Evolutionary conservation across 495 filamentous ascomycete genomes (phyloP).

Genomic region (Talaromyces wortmannii): DNA sequence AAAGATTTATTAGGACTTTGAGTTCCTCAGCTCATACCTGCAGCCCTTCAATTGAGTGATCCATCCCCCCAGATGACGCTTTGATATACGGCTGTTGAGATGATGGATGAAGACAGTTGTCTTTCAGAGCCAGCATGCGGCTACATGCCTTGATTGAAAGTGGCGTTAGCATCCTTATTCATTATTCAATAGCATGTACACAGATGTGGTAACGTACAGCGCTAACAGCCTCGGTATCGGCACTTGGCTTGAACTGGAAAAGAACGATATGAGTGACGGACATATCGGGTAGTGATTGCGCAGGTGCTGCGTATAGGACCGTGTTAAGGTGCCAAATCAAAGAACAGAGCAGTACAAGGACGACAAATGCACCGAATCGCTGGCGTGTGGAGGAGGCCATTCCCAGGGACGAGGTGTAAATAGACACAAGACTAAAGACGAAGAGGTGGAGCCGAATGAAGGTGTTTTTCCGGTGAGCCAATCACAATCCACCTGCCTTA

Average conservation of each 20-base stretch:
- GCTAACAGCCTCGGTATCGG: conserved; percentile 29
- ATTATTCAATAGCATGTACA: neutral
- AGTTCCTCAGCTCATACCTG: conserved; percentile 38
- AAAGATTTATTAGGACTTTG: neutral
- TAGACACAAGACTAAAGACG: neutral
- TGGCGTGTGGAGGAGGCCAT: neutral
- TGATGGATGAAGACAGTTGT: conserved; percentile 35
- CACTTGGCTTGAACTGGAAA: conserved; percentile 50
- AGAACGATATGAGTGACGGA: conserved; percentile 53
- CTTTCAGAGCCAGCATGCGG: conserved; percentile 29
- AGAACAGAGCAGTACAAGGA: neutral
- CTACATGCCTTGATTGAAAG: conserved; percentile 14
- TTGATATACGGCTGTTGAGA: conserved; percentile 43
- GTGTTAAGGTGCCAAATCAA: neutral
- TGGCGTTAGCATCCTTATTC: neutral
- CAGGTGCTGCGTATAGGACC: neutral
- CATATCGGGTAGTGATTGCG: conserved; percentile 24
- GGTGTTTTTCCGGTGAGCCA: neutral
- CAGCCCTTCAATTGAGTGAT: conserved; percentile 58
- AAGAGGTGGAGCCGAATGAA: neutral
- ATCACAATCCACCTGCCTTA: neutral
- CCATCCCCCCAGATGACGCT: conserved; percentile 48
- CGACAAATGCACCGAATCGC: neutral
- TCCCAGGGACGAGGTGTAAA: neutral
- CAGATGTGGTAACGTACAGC: conserved; percentile 30